phyloP scores from a whole-genome alignment of 768 basidiomycete species.

The Lactifluus echinatus region DNA sequence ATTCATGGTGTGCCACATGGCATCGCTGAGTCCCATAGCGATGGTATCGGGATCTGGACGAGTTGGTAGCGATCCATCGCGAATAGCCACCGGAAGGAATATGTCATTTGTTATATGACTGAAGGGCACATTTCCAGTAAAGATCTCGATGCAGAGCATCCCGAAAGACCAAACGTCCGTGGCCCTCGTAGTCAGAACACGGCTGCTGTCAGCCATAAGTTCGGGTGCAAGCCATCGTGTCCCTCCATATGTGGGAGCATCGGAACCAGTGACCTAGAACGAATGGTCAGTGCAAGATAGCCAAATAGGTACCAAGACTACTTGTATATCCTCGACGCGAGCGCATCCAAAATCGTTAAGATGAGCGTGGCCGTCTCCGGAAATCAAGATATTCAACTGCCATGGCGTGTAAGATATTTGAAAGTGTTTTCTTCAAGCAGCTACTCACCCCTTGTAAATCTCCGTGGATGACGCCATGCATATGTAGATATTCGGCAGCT shows the following conservation, averaged over 20 bases:
- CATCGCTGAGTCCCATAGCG: slow-evolving; percentile 29
- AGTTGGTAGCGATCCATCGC: slow-evolving; percentile 31
- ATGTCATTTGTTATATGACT: slow-evolving; percentile 27
- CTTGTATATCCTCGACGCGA: slow-evolving; percentile 12
- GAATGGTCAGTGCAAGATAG: not conserved
- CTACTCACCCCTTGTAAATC: slow-evolving; percentile 15
- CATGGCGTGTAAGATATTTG: not conserved
- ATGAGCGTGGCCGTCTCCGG: slow-evolving; percentile 1
- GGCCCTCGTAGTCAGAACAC: slow-evolving; percentile 22
- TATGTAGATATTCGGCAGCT: slow-evolving; percentile 14
- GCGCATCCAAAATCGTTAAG: slow-evolving; percentile 11
- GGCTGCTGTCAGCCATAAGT: not conserved
- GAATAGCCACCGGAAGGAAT: slow-evolving; percentile 30
- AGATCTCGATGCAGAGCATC: slow-evolving; percentile 39
- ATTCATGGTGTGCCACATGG: slow-evolving; percentile 37
- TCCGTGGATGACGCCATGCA: slow-evolving; percentile 10
- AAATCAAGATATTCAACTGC: slow-evolving; percentile 12
- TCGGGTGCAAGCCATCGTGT: slow-evolving; percentile 18
- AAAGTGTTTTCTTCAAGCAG: not conserved
- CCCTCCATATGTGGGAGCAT: not conserved
- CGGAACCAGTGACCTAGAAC: not conserved
- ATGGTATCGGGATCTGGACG: slow-evolving; percentile 29
- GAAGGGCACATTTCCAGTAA: slow-evolving; percentile 37
- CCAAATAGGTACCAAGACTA: not conserved
- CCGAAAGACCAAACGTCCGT: slow-evolving; percentile 45